Percentiles rank a stretch among this genome's conserved stretches.
Evolutionary conservation across 2,329 filamentous ascomycete genomes (phyloP).

Genomic region (Alternaria arbusti): DNA sequence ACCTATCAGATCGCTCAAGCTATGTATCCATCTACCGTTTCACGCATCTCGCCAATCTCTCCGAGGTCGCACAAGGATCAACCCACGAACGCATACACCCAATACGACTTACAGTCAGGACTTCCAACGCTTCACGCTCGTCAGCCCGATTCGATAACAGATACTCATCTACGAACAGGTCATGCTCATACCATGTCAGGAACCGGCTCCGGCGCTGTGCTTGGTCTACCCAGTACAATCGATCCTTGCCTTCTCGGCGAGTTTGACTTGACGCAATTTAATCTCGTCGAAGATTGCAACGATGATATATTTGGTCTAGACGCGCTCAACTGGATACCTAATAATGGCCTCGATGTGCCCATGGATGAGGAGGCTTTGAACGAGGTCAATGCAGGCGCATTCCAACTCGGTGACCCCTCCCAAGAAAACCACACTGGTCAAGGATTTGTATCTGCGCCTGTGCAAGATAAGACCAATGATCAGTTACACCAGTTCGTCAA

Average conservation of each 20-base stretch:
- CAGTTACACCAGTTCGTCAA: not conserved
- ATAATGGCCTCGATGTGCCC: not conserved
- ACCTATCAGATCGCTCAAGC: constrained; percentile 4
- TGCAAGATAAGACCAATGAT: not conserved
- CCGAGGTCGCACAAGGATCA: not conserved
- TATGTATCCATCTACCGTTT: constrained; percentile 5
- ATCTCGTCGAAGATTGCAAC: not conserved
- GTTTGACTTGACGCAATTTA: constrained; percentile 1
- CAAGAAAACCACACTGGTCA: not conserved
- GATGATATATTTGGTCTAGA: not conserved
- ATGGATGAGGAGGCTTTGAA: not conserved
- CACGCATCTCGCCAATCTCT: constrained; percentile 3
- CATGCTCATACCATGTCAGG: not conserved
- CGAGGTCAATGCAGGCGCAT: not conserved
- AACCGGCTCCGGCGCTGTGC: constrained; percentile 4
- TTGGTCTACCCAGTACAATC: constrained; percentile 9
- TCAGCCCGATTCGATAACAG: not conserved
- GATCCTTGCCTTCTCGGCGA: constrained; percentile 4
- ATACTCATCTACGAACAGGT: constrained; percentile 3
- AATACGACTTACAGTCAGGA: not conserved
- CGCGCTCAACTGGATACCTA: not conserved
- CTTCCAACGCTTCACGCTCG: not conserved
- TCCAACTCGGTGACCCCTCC: not conserved
- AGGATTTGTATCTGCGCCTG: not conserved
- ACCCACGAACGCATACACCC: not conserved